Conservation (phyloP, 345 rosid species). For the Aquilaria sinensis region DNA sequence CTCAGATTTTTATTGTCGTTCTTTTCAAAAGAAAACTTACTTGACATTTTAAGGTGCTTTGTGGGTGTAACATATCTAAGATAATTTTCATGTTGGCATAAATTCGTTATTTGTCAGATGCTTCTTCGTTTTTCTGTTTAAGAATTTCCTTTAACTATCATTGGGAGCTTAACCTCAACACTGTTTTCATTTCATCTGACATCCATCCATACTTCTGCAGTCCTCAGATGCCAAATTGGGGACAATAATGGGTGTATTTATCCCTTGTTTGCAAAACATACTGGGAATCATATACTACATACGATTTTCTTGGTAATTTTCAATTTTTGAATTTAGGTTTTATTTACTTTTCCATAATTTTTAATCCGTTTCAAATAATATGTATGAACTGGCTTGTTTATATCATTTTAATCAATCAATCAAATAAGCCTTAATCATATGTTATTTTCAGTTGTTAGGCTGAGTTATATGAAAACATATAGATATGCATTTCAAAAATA, state of each 20-base stretch:
- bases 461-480: too few species aligned
- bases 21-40: too few species aligned
- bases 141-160: neutral
- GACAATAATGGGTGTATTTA: conserved; percentile 92
- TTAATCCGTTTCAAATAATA: neutral
- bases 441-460: too few species aligned
- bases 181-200: neutral
- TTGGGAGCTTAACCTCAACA: neutral
- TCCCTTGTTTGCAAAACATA: conserved; percentile 92
- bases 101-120: too few species aligned
- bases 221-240: conserved; percentile 59
- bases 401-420: too few species aligned
- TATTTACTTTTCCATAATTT: neutral
- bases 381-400: neutral
- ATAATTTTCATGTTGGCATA: neutral
- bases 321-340: neutral
- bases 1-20: too few species aligned
- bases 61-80: too few species aligned
- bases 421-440: too few species aligned
- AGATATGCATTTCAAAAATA: too few species aligned
- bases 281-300: conserved; percentile 91
- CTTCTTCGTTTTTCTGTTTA: too few species aligned
- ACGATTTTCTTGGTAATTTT: conserved; percentile 80
- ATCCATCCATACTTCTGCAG: conserved; percentile 35
- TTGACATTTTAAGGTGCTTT: too few species aligned